Percentiles rank a stretch among this genome's conserved stretches.
These are phyloP conservation scores for Filobasidium uniguttulatum DNA, from an alignment of 1,284 basidiomycete species.

Conservation along the genomic window DNA sequence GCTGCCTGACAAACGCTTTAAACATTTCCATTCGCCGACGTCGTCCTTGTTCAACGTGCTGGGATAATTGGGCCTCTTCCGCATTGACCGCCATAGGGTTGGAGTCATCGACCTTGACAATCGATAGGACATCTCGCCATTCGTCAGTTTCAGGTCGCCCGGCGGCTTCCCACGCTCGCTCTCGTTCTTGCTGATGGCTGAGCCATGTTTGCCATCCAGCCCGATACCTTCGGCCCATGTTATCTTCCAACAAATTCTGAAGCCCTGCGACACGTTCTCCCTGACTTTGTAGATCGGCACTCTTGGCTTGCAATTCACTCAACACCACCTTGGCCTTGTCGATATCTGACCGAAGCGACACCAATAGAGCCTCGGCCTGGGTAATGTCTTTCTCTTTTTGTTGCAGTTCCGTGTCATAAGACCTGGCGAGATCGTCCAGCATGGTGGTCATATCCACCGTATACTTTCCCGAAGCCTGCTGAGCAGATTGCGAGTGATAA, in stretches of 20 bases:
- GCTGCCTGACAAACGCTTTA: constrained; percentile 58
- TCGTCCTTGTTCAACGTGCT: constrained; percentile 48
- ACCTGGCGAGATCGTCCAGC: constrained; percentile 77
- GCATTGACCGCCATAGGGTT: constrained; percentile 42
- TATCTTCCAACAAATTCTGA: constrained; percentile 52
- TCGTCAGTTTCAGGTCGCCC: constrained; percentile 25
- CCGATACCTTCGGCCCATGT: constrained; percentile 66
- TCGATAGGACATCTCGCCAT: constrained; percentile 25
- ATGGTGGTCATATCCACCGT: constrained; percentile 73
- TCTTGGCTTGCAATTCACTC: constrained; percentile 50
- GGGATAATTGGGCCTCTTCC: constrained; percentile 48
- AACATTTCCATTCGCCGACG: constrained; percentile 57
- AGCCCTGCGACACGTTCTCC: constrained; percentile 50
- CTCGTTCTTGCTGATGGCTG: constrained; percentile 65
- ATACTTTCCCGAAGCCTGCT: constrained; percentile 70
- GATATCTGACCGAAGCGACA: constrained; percentile 83
- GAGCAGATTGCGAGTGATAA: constrained; percentile 76
- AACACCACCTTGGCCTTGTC: constrained; percentile 70
- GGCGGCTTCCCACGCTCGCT: constrained; percentile 39
- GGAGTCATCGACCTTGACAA: constrained; percentile 32
- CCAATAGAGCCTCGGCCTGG: constrained; percentile 76
- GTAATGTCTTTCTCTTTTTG: constrained; percentile 83
- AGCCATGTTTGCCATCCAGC: constrained; percentile 87
- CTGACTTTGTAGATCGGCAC: constrained; percentile 53
- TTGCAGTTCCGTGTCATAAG: constrained; percentile 82